Percentiles rank a stretch among this genome's conserved stretches.
Conservation (phyloP, 2,329 filamentous ascomycete species). For the Penicillium freii region DNA sequence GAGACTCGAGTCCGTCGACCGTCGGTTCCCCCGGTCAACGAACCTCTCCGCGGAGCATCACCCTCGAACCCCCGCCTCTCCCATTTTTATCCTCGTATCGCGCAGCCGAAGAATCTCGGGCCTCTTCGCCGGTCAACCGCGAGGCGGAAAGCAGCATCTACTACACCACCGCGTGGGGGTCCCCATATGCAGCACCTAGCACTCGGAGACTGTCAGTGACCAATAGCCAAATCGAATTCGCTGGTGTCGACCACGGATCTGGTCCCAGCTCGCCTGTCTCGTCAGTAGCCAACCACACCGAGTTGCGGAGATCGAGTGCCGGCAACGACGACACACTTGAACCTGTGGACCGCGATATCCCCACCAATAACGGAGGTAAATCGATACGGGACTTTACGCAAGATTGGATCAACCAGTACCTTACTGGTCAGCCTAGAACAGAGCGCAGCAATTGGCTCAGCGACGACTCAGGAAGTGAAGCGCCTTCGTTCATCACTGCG, state of each 20-base stretch:
- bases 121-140: conserved; percentile 43
- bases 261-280: conserved; percentile 37
- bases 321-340: conserved; percentile 29
- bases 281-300: conserved; percentile 27
- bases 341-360: conserved; percentile 26
- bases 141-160: conserved; percentile 52
- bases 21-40: conserved; percentile 35
- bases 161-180: conserved; percentile 85
- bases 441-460: conserved; percentile 81
- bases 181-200: conserved; percentile 72
- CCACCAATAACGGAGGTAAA: conserved; percentile 30
- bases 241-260: conserved; percentile 41
- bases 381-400: conserved; percentile 64
- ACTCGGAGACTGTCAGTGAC: conserved; percentile 42
- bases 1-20: conserved; percentile 38
- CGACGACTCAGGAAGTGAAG: conserved; percentile 72
- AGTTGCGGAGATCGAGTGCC: conserved; percentile 31
- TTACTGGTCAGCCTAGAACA: conserved; percentile 65
- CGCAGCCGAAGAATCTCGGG: conserved; percentile 35
- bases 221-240: conserved; percentile 49
- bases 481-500: conserved; percentile 58
- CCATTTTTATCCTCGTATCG: conserved; percentile 35
- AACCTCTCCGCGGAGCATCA: conserved; percentile 28
- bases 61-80: conserved; percentile 31
- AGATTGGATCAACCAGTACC: conserved; percentile 82